Conservation (phyloP, 192 early-diverging fungal species). For the Podila epicladia region DNA sequence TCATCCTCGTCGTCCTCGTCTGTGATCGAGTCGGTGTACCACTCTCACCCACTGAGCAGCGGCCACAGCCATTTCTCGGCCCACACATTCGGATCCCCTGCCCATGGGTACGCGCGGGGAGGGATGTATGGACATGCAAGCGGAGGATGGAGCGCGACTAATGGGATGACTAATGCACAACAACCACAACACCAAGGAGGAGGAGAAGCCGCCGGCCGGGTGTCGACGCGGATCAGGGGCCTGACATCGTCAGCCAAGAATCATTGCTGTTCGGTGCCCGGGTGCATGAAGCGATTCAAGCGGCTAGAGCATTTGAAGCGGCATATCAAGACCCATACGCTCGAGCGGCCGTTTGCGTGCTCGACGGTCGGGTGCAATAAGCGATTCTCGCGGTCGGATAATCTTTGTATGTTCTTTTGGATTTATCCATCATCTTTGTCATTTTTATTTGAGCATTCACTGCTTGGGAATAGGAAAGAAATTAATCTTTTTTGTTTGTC, state of each 20-base stretch:
- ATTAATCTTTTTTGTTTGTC: not conserved
- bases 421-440: not conserved
- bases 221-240: not conserved
- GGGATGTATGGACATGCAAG: too few relatives aligned
- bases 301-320: constrained; percentile 83
- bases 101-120: too few relatives aligned
- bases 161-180: not conserved
- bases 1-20: too few relatives aligned
- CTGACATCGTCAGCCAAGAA: constrained; percentile 35
- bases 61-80: too few relatives aligned
- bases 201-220: not conserved
- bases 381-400: constrained; percentile 81
- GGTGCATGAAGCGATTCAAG: constrained; percentile 49
- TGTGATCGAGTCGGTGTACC: too few relatives aligned
- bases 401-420: constrained; percentile 56
- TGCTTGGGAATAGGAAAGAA: not conserved
- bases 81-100: too few relatives aligned
- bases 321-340: constrained; percentile 83
- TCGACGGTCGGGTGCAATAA: constrained; percentile 76
- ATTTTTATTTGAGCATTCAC: too few relatives aligned
- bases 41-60: too few relatives aligned
- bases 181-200: too few relatives aligned
- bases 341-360: constrained; percentile 76
- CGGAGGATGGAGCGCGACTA: not conserved
- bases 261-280: constrained; percentile 36